Conservation (phyloP, 208 protist species). For the Trypanosoma conorhini region DNA sequence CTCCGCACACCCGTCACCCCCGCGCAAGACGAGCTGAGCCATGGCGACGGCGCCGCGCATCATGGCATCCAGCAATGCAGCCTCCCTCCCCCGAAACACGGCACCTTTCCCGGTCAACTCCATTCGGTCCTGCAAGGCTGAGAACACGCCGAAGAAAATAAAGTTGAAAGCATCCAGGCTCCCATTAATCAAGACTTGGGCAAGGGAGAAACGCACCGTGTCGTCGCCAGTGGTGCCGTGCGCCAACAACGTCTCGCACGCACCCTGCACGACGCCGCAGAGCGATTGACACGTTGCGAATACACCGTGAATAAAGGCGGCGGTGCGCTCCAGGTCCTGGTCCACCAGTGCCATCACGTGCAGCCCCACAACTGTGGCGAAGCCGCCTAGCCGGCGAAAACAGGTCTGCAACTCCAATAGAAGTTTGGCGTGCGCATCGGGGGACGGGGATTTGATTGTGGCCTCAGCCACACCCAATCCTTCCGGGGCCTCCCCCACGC, state of each 20-base stretch:
- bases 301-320: slow-evolving; percentile 14
- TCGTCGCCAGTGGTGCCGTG: background rate
- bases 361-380: background rate
- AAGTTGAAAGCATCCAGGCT: slow-evolving; percentile 20
- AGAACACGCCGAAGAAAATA: slow-evolving; percentile 24
- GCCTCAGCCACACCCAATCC: background rate
- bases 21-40: background rate
- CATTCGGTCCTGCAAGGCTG: background rate
- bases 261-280: slow-evolving; percentile 8
- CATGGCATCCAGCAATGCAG: background rate
- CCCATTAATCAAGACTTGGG: slow-evolving; percentile 18
- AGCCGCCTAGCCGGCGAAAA: slow-evolving; percentile 13
- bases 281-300: slow-evolving; percentile 11
- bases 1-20: background rate
- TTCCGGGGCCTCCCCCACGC: background rate
- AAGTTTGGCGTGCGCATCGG: background rate
- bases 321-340: background rate
- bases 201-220: background rate
- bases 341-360: slow-evolving; percentile 7
- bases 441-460: background rate
- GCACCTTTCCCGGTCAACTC: background rate
- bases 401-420: slow-evolving; percentile 17
- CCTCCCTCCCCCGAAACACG: background rate
- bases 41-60: slow-evolving; percentile 2
- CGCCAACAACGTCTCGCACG: slow-evolving; percentile 3